Evolutionary conservation across 352 stramenopile genomes (phyloP).

Genomic region (Pythium sp.): DNA sequence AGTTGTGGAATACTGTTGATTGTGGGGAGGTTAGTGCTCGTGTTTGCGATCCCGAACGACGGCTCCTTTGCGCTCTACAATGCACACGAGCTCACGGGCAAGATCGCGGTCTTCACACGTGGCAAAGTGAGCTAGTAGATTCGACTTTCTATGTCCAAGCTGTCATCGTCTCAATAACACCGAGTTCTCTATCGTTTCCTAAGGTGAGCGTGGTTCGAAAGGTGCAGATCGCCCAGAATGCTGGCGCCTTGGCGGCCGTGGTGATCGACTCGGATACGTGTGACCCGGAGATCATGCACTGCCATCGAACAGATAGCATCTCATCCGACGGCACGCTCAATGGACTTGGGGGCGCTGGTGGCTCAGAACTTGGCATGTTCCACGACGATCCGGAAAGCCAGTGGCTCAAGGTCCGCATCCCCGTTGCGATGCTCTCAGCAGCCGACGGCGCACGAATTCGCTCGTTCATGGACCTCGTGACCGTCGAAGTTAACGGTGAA

Average conservation of each 20-base stretch:
- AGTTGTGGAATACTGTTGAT: too few species aligned
- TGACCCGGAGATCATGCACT: constrained; percentile 16
- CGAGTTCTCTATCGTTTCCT: too few species aligned
- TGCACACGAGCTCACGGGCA: constrained; percentile 14
- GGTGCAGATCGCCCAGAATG: constrained; percentile 10
- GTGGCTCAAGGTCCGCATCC: constrained; percentile 16
- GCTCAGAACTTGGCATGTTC: neutral
- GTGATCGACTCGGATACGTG: constrained; percentile 14
- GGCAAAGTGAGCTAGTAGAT: constrained; percentile 4
- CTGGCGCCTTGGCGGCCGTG: constrained; percentile 12
- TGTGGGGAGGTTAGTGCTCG: constrained; percentile 3
- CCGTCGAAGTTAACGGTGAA: constrained; percentile 17
- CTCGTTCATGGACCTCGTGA: constrained; percentile 13
- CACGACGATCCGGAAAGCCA: constrained; percentile 5
- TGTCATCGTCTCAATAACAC: too few species aligned
- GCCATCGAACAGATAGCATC: constrained; percentile 3
- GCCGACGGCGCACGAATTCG: constrained; percentile 10
- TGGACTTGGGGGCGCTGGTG: neutral
- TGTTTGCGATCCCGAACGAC: constrained; percentile 22
- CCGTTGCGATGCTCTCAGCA: constrained; percentile 14
- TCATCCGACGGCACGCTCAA: neutral
- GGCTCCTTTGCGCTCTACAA: constrained; percentile 18
- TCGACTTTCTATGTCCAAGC: too few species aligned
- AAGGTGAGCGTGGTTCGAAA: constrained; percentile 16
- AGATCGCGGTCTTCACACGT: constrained; percentile 18